Conservation (phyloP, 768 basidiomycete genomes). For the Kwoniella sp. region DNA sequence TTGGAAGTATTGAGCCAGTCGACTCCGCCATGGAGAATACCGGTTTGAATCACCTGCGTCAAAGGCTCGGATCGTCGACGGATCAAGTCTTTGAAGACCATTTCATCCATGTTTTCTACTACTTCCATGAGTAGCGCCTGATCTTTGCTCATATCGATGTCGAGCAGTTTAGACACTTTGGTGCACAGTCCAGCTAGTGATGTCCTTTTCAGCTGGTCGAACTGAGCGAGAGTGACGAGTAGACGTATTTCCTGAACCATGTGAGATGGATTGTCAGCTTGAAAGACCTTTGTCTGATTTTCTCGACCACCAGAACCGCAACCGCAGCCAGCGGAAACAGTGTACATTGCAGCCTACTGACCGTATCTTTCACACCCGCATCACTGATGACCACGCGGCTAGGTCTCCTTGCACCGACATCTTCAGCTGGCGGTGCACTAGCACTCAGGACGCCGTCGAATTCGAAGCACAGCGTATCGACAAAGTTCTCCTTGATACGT, state of each 20-base stretch:
- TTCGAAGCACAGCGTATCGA: constrained; percentile 43
- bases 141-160: constrained; percentile 71
- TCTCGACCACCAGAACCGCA: too few relatives aligned
- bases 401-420: constrained; percentile 31
- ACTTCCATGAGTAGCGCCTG: constrained; percentile 75
- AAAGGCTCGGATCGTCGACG: constrained; percentile 76
- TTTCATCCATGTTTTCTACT: constrained; percentile 80
- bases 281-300: too few relatives aligned
- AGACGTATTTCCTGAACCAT: constrained; percentile 75
- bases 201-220: constrained; percentile 69
- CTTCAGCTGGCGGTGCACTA: not conserved
- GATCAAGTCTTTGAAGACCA: constrained; percentile 82
- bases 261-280: not conserved
- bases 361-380: constrained; percentile 36
- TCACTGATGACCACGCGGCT: constrained; percentile 37
- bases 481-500: constrained; percentile 46
- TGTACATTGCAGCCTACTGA: too few relatives aligned
- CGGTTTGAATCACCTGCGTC: constrained; percentile 69
- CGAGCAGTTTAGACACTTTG: constrained; percentile 76
- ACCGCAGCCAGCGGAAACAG: too few relatives aligned
- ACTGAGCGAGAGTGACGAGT: constrained; percentile 85
- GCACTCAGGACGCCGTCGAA: constrained; percentile 41
- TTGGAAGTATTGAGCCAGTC: constrained; percentile 95
- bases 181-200: constrained; percentile 77
- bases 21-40: constrained; percentile 76